Evolutionary conservation across 768 basidiomycete genomes (phyloP).

Genomic region (Termitomyces sp.): DNA sequence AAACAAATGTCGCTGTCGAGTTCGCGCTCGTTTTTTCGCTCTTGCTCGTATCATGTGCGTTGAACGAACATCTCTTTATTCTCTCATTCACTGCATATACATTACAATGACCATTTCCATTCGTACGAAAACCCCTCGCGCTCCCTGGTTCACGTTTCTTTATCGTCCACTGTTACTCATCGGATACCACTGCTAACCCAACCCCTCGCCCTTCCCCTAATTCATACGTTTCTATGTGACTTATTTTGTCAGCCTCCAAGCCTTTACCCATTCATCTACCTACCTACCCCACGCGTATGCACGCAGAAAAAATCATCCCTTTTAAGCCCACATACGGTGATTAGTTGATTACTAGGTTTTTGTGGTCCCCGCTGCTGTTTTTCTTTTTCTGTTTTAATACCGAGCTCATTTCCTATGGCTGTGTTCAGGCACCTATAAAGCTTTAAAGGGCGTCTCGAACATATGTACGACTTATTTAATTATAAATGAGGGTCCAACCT

Average conservation of each 20-base stretch:
- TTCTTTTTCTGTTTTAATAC: not conserved
- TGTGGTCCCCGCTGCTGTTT: not conserved
- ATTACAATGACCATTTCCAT: not conserved
- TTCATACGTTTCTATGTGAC: not conserved
- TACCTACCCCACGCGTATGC: not conserved
- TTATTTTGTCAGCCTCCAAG: not conserved
- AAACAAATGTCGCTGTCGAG: not conserved
- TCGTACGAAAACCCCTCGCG: not conserved
- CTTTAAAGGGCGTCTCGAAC: not conserved
- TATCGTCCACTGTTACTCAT: not conserved
- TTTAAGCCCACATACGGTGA: slow-evolving; percentile 5
- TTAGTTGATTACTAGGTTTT: slow-evolving; percentile 3
- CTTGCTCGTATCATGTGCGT: not conserved
- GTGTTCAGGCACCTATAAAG: not conserved
- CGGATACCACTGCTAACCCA: slow-evolving; percentile 6
- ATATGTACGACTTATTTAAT: too few relatives aligned
- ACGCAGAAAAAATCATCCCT: not conserved
- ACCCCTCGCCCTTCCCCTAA: too few relatives aligned
- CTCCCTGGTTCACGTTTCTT: not conserved
- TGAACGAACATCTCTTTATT: not conserved
- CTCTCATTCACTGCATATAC: not conserved
- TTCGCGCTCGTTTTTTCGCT: not conserved
- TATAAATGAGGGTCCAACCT: not conserved
- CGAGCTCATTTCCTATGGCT: not conserved
- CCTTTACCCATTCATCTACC: not conserved